These are phyloP conservation scores for Purpureocillium takamizusanense DNA, from an alignment of 2,329 filamentous ascomycete species.

Conservation along the genomic window DNA sequence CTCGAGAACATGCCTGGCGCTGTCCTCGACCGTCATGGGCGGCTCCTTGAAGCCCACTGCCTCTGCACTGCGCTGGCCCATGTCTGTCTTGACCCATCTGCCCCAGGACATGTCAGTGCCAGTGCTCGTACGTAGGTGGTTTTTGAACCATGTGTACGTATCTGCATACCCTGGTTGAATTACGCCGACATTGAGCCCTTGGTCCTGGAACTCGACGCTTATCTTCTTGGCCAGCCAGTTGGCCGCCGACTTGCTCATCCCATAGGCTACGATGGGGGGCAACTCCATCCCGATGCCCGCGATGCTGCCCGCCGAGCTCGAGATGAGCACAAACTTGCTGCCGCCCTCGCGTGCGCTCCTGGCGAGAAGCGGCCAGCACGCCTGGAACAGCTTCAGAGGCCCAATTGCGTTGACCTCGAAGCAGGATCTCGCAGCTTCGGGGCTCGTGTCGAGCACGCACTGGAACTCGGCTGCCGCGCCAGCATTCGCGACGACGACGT, in stretches of 20 bases:
- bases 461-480: constrained; percentile 2
- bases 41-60: constrained; percentile 6
- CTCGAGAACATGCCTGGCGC: constrained; percentile 4
- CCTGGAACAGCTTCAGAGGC: too few species aligned
- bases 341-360: background rate
- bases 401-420: constrained; percentile 11
- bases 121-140: too few species aligned
- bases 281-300: constrained; percentile 10
- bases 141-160: too few species aligned
- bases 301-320: constrained; percentile 8
- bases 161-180: constrained; percentile 18
- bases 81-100: constrained; percentile 8
- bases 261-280: constrained; percentile 29
- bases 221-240: constrained; percentile 22
- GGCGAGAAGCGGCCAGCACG: constrained; percentile 23
- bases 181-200: constrained; percentile 21
- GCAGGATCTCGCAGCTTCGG: constrained; percentile 3
- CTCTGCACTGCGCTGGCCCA: constrained; percentile 7
- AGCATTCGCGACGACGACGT: constrained; percentile 46
- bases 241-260: constrained; percentile 28
- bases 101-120: too few species aligned
- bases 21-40: constrained; percentile 4
- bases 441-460: constrained; percentile 2
- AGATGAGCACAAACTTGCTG: constrained; percentile 9
- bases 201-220: constrained; percentile 18